Conservation (phyloP, 1,284 basidiomycete species). For the Puccinia coronata region DNA sequence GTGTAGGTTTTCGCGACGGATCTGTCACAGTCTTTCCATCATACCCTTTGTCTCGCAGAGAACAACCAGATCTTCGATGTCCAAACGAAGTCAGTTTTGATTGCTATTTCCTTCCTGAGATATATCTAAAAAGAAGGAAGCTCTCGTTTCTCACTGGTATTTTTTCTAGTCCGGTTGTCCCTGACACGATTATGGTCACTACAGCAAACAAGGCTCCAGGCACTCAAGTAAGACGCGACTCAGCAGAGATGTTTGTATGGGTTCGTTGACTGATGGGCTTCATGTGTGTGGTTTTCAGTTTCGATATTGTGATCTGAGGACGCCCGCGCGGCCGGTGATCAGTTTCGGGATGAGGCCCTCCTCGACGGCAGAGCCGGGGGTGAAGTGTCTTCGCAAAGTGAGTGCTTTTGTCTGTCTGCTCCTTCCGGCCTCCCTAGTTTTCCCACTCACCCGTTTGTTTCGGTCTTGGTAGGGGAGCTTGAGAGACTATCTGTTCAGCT, state of each 20-base stretch:
- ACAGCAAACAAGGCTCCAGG: conserved; percentile 29
- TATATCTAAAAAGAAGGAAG: no score
- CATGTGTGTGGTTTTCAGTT: conserved; percentile 14
- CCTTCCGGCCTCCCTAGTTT: not conserved
- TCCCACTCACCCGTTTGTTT: not conserved
- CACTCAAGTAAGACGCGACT: conserved; percentile 5
- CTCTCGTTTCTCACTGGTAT: no score
- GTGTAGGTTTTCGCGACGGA: conserved; percentile 30
- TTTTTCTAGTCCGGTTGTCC: not conserved
- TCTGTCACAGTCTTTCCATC: conserved; percentile 1
- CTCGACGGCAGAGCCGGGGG: not conserved
- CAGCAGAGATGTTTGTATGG: no score
- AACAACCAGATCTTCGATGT: conserved; percentile 19
- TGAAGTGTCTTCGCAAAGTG: conserved; percentile 25
- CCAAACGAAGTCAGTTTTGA: not conserved
- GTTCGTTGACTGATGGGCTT: not conserved
- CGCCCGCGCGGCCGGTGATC: conserved; percentile 23
- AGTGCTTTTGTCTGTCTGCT: not conserved
- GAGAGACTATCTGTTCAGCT: conserved; percentile 36
- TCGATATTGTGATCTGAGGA: conserved; percentile 40
- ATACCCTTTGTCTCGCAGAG: conserved; percentile 13
- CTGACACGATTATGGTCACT: conserved; percentile 28
- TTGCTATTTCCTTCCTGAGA: not conserved
- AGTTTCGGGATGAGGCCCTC: conserved; percentile 18
- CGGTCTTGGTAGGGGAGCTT: conserved; percentile 18